phyloP scores from a whole-genome alignment of 1,284 basidiomycete species.

The Limonomyces culmigenus region DNA sequence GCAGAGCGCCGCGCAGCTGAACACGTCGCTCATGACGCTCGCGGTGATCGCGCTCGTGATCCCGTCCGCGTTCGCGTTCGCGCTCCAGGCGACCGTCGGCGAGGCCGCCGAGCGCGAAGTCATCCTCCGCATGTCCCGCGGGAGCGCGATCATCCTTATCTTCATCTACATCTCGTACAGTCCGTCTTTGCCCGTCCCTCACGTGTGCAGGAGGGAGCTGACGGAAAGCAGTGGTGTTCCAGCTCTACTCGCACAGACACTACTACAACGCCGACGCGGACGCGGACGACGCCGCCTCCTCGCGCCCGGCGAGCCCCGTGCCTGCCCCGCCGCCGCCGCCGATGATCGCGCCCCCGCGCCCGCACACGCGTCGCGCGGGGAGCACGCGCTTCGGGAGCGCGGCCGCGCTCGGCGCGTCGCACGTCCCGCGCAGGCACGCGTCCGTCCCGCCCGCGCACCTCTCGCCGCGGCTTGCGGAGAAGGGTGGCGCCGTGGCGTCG shows the following conservation, averaged over 20 bases:
- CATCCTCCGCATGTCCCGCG: slow-evolving; percentile 24
- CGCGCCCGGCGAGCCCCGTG: slow-evolving; percentile 11
- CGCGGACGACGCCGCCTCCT: slow-evolving; percentile 8
- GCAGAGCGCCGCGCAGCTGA: slow-evolving; percentile 44
- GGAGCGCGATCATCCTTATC: slow-evolving; percentile 36
- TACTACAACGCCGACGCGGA: slow-evolving; percentile 28
- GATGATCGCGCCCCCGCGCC: slow-evolving; percentile 12
- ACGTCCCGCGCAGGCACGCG: not conserved
- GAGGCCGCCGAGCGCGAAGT: slow-evolving; percentile 19
- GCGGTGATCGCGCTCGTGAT: slow-evolving; percentile 40
- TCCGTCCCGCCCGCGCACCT: not conserved
- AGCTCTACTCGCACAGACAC: slow-evolving; percentile 46
- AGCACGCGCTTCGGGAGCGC: not conserved
- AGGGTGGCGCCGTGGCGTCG: no score
- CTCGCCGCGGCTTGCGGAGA: not conserved
- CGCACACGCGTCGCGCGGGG: no score
- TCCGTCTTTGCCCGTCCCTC: not conserved
- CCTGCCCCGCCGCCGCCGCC: slow-evolving; percentile 6
- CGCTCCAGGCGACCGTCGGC: slow-evolving; percentile 1
- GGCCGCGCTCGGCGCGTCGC: not conserved
- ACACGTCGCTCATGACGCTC: slow-evolving; percentile 43
- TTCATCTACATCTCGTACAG: slow-evolving; percentile 21
- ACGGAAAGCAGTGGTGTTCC: slow-evolving; percentile 25
- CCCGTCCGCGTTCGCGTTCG: slow-evolving; percentile 42
- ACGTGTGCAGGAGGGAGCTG: no score